Conservation (phyloP, 495 filamentous ascomycete genomes). For the Apiosordaria backusii region DNA sequence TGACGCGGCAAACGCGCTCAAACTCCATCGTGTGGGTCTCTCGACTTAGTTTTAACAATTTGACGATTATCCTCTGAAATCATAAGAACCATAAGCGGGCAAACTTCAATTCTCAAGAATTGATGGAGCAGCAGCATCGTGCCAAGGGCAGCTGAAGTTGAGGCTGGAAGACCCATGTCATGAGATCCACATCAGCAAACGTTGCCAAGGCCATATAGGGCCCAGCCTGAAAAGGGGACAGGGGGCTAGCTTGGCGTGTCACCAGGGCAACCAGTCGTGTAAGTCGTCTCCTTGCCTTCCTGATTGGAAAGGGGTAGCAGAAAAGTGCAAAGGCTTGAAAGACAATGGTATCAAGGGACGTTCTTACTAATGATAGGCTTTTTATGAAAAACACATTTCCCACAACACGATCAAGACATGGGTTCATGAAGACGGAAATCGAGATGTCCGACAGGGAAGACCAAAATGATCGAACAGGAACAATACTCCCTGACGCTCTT, state of each 20-base stretch:
- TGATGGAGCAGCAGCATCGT: neutral
- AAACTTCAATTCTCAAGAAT: neutral
- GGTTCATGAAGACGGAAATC: too few species aligned
- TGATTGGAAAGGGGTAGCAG: neutral
- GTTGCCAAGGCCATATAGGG: neutral
- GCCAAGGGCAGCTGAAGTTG: neutral
- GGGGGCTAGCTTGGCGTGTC: neutral
- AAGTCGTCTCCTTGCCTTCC: neutral
- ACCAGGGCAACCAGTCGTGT: neutral
- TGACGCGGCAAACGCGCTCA: neutral
- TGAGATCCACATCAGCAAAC: neutral
- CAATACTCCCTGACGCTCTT: too few species aligned
- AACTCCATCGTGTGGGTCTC: neutral
- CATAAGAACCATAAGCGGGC: neutral
- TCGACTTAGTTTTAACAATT: neutral
- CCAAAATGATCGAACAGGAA: too few species aligned
- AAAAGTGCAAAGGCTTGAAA: neutral
- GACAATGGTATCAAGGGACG: too few species aligned
- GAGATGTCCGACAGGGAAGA: too few species aligned
- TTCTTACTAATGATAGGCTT: too few species aligned
- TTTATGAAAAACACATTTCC: too few species aligned
- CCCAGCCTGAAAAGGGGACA: neutral
- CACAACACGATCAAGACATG: too few species aligned
- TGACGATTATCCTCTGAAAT: neutral
- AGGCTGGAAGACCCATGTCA: neutral